Evolutionary conservation across 768 basidiomycete species (phyloP), one percentile per base, ranked within the genome.

Genomic region (Agrocybe pediades): DNA sequence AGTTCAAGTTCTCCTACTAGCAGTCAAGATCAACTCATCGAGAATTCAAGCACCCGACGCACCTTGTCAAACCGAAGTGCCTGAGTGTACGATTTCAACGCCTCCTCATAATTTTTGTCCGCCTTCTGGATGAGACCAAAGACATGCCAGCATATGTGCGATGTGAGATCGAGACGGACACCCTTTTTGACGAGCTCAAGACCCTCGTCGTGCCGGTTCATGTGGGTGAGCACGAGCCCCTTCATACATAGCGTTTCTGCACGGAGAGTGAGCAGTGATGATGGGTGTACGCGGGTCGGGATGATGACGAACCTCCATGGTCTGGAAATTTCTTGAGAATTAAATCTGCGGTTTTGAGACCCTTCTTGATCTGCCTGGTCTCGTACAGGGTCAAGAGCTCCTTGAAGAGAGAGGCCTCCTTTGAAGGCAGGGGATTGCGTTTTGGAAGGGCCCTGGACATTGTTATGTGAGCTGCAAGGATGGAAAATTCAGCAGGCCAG

Each of bases 141-240:
- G 59, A 98, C 96, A 71, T 99, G 97, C 95, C 97, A 98, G 66
- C 88, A 89, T 66, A 99, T 98, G 65, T 98, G 95, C 17, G 92
- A 95, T 26, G 83, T 87, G 50, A 92, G 72, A 71, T 95, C 92
- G 43, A 86, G 77, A 40, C 84, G 80, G 59, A 92, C 80, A 53
- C 94, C 94, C 62, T 90, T 87, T 75, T 89, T 88, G 60, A 93
- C 88, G 41, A 92, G 80, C 30, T 90, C 87, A 53, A 90, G 76
- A 25, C 94, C 94, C 58, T 94, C 84, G 24, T 88, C 92, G 56
- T 85, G 85, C 65, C 80, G 79, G 46, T 86, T 92, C 83, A 87
- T 84, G 65, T 89, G 89, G 25, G 85, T 87, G 62, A 88, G 74
- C 49, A 97, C 78, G 45, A 98, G 85, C 1, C 96, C 96, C 67